Percentiles rank a stretch among this genome's conserved stretches.
Evolutionary conservation across 257 asterid species (phyloP).

Genomic region (Solanum lignicaule): DNA sequence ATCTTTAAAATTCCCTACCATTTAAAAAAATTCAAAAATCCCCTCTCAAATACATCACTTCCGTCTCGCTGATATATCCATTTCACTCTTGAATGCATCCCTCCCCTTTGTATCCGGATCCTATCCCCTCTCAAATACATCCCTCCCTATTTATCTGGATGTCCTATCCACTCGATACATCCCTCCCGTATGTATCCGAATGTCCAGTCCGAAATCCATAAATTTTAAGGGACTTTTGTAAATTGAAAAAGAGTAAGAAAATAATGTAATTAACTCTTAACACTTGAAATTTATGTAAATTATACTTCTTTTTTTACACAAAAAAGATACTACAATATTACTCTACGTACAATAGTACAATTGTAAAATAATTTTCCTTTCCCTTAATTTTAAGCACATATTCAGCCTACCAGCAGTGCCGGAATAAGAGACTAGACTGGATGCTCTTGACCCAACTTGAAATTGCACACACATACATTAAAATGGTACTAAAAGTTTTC

Average conservation of each 20-base stretch:
- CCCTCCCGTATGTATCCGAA: rapidly evolving
- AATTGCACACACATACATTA: background rate
- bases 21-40: no score
- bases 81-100: no score
- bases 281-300: rapidly evolving
- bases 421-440: background rate
- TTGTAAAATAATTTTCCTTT: background rate
- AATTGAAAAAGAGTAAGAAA: no score
- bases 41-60: no score
- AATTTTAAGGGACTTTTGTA: no score
- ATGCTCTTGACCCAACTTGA: background rate
- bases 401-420: background rate
- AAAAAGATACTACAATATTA: rapidly evolving
- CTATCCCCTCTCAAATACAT: no score
- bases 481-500: background rate
- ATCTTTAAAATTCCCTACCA: no score
- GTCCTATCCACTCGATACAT: background rate
- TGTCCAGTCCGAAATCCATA: background rate
- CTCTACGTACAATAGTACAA: background rate
- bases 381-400: background rate
- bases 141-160: rapidly evolving
- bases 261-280: no score
- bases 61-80: no score
- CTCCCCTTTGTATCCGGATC: rapidly evolving
- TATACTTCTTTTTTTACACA: background rate